phyloP scores from a whole-genome alignment of 1,284 basidiomycete genomes.

The Puccinia polysora region DNA sequence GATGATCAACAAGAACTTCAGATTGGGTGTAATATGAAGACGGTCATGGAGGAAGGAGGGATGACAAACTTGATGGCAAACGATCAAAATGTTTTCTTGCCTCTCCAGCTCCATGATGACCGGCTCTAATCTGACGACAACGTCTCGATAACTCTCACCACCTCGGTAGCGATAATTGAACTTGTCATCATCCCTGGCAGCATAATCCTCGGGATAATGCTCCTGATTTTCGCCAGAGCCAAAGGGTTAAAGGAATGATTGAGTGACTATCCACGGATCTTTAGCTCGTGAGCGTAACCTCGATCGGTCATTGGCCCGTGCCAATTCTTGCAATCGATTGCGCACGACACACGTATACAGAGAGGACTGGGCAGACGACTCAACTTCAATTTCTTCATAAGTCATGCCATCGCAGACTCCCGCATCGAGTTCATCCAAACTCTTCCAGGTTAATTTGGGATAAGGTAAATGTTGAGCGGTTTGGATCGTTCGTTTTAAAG shows the following conservation, averaged over 20 bases:
- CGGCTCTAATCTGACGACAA: constrained; percentile 88
- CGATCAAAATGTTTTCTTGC: constrained; percentile 92
- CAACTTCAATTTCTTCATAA: constrained; percentile 93
- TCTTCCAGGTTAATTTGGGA: constrained; percentile 95
- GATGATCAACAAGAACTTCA: too few species aligned
- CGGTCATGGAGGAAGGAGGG: not conserved
- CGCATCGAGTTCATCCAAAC: constrained; percentile 93
- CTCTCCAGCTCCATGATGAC: constrained; percentile 98
- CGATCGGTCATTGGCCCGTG: too few species aligned
- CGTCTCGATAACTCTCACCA: constrained; percentile 89
- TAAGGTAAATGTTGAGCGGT: constrained; percentile 79
- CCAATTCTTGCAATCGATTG: too few species aligned
- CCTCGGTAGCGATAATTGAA: constrained; percentile 83
- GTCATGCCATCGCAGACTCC: constrained; percentile 99
- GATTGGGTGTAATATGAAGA: too few species aligned
- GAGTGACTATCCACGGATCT: not conserved
- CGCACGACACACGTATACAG: too few species aligned
- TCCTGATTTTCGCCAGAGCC: constrained; percentile 8
- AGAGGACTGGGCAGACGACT: not conserved
- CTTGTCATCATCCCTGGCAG: constrained; percentile 98
- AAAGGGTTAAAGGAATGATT: not conserved
- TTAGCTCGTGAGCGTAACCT: too few species aligned
- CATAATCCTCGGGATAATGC: constrained; percentile 80
- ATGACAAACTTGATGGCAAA: constrained; percentile 73
- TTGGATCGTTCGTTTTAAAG: constrained; percentile 83